phyloP scores from a whole-genome alignment of 1,139 yeast species.

The Kodamaea sp. region DNA sequence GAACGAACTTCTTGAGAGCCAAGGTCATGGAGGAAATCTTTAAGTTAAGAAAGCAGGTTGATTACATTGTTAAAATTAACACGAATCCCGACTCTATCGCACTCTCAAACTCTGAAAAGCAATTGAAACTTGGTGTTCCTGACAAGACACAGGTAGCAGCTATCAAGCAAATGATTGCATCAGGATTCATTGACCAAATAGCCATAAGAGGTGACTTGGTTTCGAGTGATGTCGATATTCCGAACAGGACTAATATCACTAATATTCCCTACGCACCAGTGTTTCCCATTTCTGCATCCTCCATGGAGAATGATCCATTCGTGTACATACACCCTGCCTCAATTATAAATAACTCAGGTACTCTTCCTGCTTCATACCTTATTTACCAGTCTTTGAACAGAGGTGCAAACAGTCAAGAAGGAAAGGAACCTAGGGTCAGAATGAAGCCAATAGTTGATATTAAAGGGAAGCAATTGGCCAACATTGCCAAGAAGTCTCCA shows the following conservation, averaged over 20 bases:
- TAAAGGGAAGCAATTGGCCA: conserved; percentile 71
- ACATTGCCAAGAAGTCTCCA: conserved; percentile 72
- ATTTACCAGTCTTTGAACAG: conserved; percentile 66
- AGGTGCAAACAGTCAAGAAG: conserved; percentile 39
- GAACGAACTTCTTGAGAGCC: conserved; percentile 61
- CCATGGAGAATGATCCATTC: conserved; percentile 49
- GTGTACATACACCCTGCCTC: conserved; percentile 82
- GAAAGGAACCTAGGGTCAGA: conserved; percentile 50
- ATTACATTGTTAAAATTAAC: conserved; percentile 68
- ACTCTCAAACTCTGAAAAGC: conserved; percentile 37
- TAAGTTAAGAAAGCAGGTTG: conserved; percentile 78
- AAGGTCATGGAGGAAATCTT: conserved; percentile 82
- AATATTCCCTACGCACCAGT: conserved; percentile 76
- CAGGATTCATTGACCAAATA: conserved; percentile 91
- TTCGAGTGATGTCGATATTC: conserved; percentile 60
- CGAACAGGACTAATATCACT: conserved; percentile 59
- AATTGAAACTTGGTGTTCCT: conserved; percentile 69
- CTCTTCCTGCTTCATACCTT: conserved; percentile 71
- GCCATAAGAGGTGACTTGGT: conserved; percentile 80
- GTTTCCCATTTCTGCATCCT: conserved; percentile 49
- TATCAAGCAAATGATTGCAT: conserved; percentile 85
- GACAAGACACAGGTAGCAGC: conserved; percentile 67
- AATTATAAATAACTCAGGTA: conserved; percentile 53
- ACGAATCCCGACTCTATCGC: conserved; percentile 63
- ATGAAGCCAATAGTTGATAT: conserved; percentile 79